A percentile compares a stretch with the other conserved stretches of the same genome.
phyloP scores from a whole-genome alignment of 2,329 filamentous ascomycete species.

The Pezizomycotina sp. region DNA sequence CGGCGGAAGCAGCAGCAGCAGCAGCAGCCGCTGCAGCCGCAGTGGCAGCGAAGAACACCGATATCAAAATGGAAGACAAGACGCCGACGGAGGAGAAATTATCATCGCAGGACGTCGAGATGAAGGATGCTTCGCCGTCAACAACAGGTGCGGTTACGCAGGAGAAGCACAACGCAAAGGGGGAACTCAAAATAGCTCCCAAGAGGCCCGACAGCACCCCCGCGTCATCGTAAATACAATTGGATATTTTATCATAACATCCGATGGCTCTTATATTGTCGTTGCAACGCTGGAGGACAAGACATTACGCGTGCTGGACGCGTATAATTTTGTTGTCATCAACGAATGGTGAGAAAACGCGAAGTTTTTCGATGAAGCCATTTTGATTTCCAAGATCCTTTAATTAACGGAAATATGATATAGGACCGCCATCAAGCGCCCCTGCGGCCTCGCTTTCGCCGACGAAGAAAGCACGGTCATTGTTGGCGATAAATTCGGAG shows the following conservation, averaged over 20 bases:
- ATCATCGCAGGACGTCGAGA: conserved; percentile 11
- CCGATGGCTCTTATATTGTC: conserved; percentile 50
- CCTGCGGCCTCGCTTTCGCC: conserved; percentile 57
- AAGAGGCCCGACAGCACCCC: conserved; percentile 6
- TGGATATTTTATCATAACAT: conserved; percentile 30
- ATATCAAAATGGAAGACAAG: too few species aligned
- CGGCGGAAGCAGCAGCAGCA: too few species aligned
- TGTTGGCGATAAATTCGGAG: conserved; percentile 86
- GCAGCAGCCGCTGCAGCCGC: too few species aligned
- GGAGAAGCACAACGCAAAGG: neutral
- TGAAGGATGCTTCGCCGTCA: conserved; percentile 9
- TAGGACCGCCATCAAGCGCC: conserved; percentile 77
- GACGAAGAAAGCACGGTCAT: conserved; percentile 57
- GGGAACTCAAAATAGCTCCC: conserved; percentile 1
- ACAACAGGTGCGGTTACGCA: neutral
- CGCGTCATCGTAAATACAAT: conserved; percentile 26
- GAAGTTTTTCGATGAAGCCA: neutral
- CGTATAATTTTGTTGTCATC: conserved; percentile 56
- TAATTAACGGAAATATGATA: conserved; percentile 5
- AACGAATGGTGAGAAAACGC: conserved; percentile 22
- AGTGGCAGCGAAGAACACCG: too few species aligned
- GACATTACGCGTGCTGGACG: conserved; percentile 65
- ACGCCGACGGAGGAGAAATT: too few species aligned
- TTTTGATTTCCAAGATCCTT: conserved; percentile 7
- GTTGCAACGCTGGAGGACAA: conserved; percentile 86